A percentile compares a stretch with the other conserved stretches of the same genome.
phyloP scores from a whole-genome alignment of 129 eudicot species.

The Escallonia herrerae region DNA sequence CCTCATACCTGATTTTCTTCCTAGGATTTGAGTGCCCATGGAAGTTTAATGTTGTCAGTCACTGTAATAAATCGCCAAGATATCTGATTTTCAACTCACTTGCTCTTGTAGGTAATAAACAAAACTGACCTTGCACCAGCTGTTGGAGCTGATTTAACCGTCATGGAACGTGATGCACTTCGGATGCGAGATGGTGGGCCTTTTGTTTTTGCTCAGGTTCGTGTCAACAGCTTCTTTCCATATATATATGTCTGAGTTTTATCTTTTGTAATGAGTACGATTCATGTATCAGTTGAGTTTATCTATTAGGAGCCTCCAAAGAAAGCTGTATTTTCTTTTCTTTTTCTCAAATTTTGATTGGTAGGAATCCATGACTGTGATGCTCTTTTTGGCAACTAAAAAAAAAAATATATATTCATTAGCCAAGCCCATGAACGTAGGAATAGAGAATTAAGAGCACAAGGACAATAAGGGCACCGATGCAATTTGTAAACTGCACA shows the following conservation, averaged over 20 bases:
- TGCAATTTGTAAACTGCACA: too few relatives aligned
- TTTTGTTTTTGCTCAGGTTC: constrained; percentile 93
- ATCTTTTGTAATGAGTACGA: neutral
- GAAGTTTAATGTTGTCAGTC: neutral
- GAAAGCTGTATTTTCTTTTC: neutral
- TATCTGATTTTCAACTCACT: neutral
- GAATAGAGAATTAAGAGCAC: too few relatives aligned
- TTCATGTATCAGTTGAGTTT: neutral
- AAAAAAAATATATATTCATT: too few relatives aligned
- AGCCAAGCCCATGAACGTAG: too few relatives aligned
- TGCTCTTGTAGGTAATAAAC: constrained; percentile 62
- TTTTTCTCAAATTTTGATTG: neutral
- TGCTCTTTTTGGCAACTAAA: too few relatives aligned
- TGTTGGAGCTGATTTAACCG: constrained; percentile 89
- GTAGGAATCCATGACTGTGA: too few relatives aligned
- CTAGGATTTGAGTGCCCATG: neutral
- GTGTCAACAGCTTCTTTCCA: neutral
- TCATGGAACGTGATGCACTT: constrained; percentile 93
- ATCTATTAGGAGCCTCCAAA: neutral
- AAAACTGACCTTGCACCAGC: constrained; percentile 95
- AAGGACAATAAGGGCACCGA: too few relatives aligned
- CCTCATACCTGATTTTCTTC: neutral
- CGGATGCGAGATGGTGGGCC: constrained; percentile 99
- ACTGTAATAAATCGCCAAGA: neutral
- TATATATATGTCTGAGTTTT: neutral